phyloP scores from a whole-genome alignment of 352 stramenopile genomes.

The Phytopythium helicoides region DNA sequence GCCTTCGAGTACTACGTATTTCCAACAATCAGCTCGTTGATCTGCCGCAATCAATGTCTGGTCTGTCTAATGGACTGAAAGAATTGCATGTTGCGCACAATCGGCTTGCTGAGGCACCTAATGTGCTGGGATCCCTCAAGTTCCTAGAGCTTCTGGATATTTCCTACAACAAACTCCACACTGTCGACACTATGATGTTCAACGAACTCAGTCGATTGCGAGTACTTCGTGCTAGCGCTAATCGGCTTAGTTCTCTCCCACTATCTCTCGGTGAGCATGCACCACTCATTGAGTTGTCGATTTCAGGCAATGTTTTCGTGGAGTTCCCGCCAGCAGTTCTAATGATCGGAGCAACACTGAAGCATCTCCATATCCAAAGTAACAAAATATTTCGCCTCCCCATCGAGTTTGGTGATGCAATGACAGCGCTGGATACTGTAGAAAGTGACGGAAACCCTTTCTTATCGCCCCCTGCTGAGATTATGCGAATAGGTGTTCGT shows the following conservation, averaged over 20 bases:
- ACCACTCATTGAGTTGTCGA: slow-evolving; percentile 46
- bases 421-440: slow-evolving; percentile 37
- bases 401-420: slow-evolving; percentile 45
- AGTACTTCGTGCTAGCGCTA: slow-evolving; percentile 43
- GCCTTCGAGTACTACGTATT: slow-evolving; percentile 36
- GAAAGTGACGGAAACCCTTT: slow-evolving; percentile 78
- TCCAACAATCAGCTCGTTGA: slow-evolving; percentile 46
- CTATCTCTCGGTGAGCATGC: slow-evolving; percentile 28
- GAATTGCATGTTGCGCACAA: slow-evolving; percentile 60
- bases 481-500: slow-evolving; percentile 52
- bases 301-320: slow-evolving; percentile 57
- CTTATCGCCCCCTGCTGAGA: slow-evolving; percentile 55
- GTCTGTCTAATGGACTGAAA: slow-evolving; percentile 23
- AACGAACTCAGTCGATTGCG: slow-evolving; percentile 24
- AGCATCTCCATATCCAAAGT: slow-evolving; percentile 58
- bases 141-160: slow-evolving; percentile 50
- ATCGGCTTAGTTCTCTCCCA: slow-evolving; percentile 43
- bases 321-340: slow-evolving; percentile 44
- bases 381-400: slow-evolving; percentile 68
- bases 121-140: slow-evolving; percentile 19
- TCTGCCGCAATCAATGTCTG: slow-evolving; percentile 35
- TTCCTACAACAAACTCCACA: slow-evolving; percentile 61
- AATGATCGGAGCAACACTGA: slow-evolving; percentile 36
- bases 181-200: slow-evolving; percentile 47
- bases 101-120: slow-evolving; percentile 27